Evolutionary conservation across 164 flowering plant species (phyloP).

Genomic region (Piper betle): DNA sequence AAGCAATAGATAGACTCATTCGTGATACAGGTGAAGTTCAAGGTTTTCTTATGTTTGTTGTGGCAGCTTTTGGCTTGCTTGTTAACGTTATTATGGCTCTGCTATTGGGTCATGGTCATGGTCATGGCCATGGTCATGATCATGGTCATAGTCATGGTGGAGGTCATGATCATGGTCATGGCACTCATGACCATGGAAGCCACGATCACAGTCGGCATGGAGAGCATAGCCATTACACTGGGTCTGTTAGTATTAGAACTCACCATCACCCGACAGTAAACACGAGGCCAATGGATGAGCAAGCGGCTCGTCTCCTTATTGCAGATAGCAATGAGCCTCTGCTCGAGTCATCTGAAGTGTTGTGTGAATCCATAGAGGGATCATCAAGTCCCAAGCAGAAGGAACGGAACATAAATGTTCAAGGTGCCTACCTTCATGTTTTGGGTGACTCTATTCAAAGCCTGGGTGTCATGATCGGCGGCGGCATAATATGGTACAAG

Average conservation of each 20-base stretch:
- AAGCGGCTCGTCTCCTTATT: background rate
- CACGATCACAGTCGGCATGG: conserved; percentile 9
- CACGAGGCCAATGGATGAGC: background rate
- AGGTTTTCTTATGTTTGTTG: conserved; percentile 33
- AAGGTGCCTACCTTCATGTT: conserved; percentile 17
- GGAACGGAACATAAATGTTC: conserved; percentile 12
- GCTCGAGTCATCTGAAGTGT: conserved; percentile 1
- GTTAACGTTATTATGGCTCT: conserved; percentile 37
- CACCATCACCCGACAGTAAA: conserved; percentile 11
- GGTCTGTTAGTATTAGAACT: conserved; percentile 4
- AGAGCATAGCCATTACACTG: background rate
- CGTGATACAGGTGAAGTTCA: conserved; percentile 19
- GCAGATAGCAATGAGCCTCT: background rate
- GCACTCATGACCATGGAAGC: background rate
- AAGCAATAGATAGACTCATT: conserved; percentile 29
- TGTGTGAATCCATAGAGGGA: background rate
- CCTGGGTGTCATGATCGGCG: conserved; percentile 12
- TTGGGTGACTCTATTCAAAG: conserved; percentile 14
- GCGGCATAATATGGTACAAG: conserved; percentile 17
- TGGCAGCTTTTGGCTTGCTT: conserved; percentile 34
- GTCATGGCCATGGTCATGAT: conserved; percentile 17
- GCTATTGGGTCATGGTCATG: conserved; percentile 33
- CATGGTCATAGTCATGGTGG: conserved; percentile 19
- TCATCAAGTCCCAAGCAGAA: background rate
- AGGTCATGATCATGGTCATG: conserved; percentile 10